Evolutionary conservation across 2,329 filamentous ascomycete genomes (phyloP), one percentile per base, ranked within the genome.

Genomic region (Alternaria metachromatica): DNA sequence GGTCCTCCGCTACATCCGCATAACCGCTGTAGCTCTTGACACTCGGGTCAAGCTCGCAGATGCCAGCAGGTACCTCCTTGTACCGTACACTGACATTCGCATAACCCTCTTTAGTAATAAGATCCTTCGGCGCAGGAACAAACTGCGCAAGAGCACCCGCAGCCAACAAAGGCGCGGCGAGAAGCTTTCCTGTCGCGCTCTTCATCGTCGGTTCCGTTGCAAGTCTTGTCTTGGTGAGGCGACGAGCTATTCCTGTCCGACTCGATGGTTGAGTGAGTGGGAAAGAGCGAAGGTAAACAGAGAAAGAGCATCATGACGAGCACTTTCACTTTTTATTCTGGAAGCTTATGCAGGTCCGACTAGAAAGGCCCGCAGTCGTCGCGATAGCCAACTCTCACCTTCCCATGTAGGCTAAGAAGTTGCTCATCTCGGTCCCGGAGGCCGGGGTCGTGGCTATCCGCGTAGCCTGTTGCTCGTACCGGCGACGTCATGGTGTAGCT

Each of bases 1-100:
- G 80, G 44, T 86, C 77, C 4, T 83, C 79, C 5, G 76, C 82
- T 9, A 87, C 80, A 68, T 87, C 86, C 12, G 86, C 82, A 67
- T 88, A 88, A 21, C 86, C 85, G 2, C 84, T 84, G 69, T 84
- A 88, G 26, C 84, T 86, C 67, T 87, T 87, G 20, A 88, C 85
- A 26, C 83, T 82, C 1, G 85, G 85, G 18, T 86, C 85, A 4
- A 85, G 82, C 76, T 88, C 86, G 67, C 86, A 88, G 60, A 87
- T 87, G 4, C 86, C 86, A 2, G 70, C 55, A 0, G 83, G 82
- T 15, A 85, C 86, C 72, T 88, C 80, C 74, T 89, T 89, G 75
- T 87, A 89, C 18, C 86, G 84, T 60, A 89, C 86, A 23, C 83
- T 83, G 64, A 86, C 78, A 59, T 83, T 83, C 60, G 82, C 78